These are phyloP conservation scores for Trichoderma pleuroti DNA, from an alignment of 2,329 filamentous ascomycete species.

Conservation along the genomic window DNA sequence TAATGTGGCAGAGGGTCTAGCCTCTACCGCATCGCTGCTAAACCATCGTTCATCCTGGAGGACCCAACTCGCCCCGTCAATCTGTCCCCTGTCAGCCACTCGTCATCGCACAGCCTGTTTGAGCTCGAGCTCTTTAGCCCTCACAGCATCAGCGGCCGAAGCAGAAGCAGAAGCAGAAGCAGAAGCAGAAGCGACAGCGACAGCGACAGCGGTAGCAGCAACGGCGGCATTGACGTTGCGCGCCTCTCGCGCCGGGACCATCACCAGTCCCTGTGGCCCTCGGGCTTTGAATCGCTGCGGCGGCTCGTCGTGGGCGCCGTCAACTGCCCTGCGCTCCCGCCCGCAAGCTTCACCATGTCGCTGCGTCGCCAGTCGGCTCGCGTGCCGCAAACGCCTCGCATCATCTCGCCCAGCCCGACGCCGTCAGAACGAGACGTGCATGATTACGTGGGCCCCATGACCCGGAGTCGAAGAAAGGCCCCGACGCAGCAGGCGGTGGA, in stretches of 20 bases:
- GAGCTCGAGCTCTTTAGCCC: constrained; percentile 15
- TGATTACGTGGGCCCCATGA: constrained; percentile 67
- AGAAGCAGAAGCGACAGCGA: background rate
- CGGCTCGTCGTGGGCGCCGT: constrained; percentile 56
- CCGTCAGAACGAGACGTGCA: constrained; percentile 33
- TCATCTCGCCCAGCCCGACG: constrained; percentile 85
- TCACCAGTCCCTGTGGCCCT: constrained; percentile 41
- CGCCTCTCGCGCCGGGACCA: constrained; percentile 50
- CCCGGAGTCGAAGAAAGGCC: constrained; percentile 66
- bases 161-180: background rate
- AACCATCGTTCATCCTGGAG: constrained; percentile 52
- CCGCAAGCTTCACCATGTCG: constrained; percentile 56
- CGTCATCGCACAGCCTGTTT: constrained; percentile 23
- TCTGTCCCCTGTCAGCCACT: constrained; percentile 22
- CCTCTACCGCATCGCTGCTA: constrained; percentile 52
- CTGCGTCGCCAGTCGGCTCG: constrained; percentile 44
- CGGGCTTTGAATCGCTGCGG: constrained; percentile 45
- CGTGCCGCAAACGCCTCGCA: constrained; percentile 75
- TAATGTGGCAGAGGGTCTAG: constrained; percentile 52
- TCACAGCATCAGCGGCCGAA: background rate
- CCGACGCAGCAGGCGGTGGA: constrained; percentile 57
- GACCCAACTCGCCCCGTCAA: constrained; percentile 41
- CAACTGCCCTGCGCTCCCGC: constrained; percentile 54
- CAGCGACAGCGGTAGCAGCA: background rate
- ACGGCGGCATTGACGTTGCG: constrained; percentile 17